Conservation (phyloP, 169 alveolate species). For the Plasmodium inui region DNA sequence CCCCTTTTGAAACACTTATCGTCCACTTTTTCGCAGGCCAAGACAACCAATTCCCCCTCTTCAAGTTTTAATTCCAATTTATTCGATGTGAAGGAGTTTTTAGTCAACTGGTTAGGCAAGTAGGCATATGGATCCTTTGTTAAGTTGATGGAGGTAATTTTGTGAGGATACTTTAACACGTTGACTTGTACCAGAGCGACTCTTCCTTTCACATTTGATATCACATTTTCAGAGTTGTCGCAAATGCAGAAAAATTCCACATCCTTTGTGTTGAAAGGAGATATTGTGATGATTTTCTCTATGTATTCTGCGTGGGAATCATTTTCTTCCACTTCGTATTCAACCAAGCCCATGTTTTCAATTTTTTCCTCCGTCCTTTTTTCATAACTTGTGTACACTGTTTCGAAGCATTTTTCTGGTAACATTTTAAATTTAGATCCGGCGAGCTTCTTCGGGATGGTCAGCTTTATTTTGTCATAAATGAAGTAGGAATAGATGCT, state of each 20-base stretch:
- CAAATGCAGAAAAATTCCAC: conserved; percentile 62
- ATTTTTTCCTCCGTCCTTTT: conserved; percentile 10
- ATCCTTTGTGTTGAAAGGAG: conserved; percentile 49
- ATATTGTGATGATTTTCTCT: conserved; percentile 31
- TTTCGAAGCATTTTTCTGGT: conserved; percentile 52
- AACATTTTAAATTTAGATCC: conserved; percentile 30
- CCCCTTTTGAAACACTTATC: conserved; percentile 33
- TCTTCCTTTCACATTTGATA: conserved; percentile 51
- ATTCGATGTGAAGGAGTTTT: neutral
- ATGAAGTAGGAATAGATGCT: conserved; percentile 49
- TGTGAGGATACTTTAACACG: conserved; percentile 56
- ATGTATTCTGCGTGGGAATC: neutral
- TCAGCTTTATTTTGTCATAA: conserved; percentile 53
- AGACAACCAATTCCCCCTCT: conserved; percentile 33
- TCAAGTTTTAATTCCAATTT: conserved; percentile 14
- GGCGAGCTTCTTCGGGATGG: conserved; percentile 7
- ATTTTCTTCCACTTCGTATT: conserved; percentile 40
- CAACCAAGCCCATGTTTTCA: conserved; percentile 24
- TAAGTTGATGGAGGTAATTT: conserved; percentile 33
- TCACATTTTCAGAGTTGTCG: conserved; percentile 40
- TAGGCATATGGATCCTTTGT: conserved; percentile 27
- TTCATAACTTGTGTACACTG: conserved; percentile 36
- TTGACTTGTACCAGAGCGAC: conserved; percentile 38
- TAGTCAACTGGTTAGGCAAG: neutral
- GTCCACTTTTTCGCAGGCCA: conserved; percentile 55